Evolutionary conservation across 805 yeast genomes (phyloP), one percentile per base, ranked within the genome.

Genomic region (Schwanniomyces polymorphus): DNA sequence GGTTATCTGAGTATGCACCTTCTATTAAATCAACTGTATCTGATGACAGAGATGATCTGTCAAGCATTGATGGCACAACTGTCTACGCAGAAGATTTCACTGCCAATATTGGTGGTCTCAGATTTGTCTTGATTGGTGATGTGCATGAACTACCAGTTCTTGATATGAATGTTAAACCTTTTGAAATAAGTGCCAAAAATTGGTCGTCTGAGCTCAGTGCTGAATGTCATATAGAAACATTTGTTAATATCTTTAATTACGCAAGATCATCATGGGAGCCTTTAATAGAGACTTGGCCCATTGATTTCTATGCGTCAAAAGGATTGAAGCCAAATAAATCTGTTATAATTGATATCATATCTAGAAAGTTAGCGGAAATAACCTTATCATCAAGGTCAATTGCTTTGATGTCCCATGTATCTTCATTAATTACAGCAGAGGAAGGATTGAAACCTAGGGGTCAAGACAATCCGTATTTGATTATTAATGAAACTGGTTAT

Each of bases 231-330:
- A 64, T 91, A 29, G 87, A 82, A 50, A 76, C 90, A 0, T 79
- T 72, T 50, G 78, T 87, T 8, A 91, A 89, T 63, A 81, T 89
- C 17, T 91, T 87, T 73, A 91, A 91, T 63, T 91, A 91, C 63
- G 81, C 97, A 0, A 82, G 87, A 51, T 91, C 97, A 3, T 80
- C 90, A 0, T 91, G 99, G 98, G 98, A 94, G 58, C 97, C 99
- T 0, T 70, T 94, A 40, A 64, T 94, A 42, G 99, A 94, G 59
- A 85, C 92, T 0, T 87, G 96, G 88, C 85, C 89, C 6, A 72
- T 92, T 43, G 83, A 89, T 0, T 66, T 88, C 10, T 89, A 87
- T 61, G 81, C 86, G 1, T 74, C 88, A 1, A 80, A 78, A 44
- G 67, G 67, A 0, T 49, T 60, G 0, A 73, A 72, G 11, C 77